Evolutionary conservation across 768 basidiomycete species (phyloP), one percentile per base, ranked within the genome.

Genomic region (Tylopilus cervinicoccineus): DNA sequence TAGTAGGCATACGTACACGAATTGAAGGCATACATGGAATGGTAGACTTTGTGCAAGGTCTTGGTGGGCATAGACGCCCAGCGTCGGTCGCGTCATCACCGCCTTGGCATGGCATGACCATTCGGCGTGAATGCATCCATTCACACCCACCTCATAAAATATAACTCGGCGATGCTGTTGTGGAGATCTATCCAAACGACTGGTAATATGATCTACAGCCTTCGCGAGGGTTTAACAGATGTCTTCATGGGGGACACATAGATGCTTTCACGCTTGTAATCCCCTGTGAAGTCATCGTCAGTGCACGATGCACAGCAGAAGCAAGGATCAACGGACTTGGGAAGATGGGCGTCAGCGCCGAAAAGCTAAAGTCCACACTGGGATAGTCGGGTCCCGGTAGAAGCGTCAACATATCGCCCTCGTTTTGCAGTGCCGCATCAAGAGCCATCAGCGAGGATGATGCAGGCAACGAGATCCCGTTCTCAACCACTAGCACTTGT

Each of bases 191-290:
- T 24, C 31, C 45, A 38, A 32, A 17, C 34, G n/a, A 19, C 33
- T 10, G 17, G 14, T 11, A 39, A 33, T 3, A 13, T 38, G 23
- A 36, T 36, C 47, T 60, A 62, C 38, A 62, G 34, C 19, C 59
- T 55, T 34, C 48, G 53, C 34, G 60, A 52, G 31, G 60, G 60
- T 37, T 56, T 59, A 17, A 44, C 27, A 8, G 4, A 16, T 2
- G 20, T 38, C 34, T 28, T 49, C 19, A 26, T 13, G 2, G 51
- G 53, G 13, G 51, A 39, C 33, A 43, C 28, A n/a, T 51, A 59
- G 29, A 49, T 32, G 22, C 41, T 52, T 19, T 45, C 45, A 32
- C 40, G 48, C 36, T 52, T 24, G 26, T 13, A 34, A 22, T 27
- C 27, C 27, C 3, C 61, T 61, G 31, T 17, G 27, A 26, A 22